Percentiles rank a stretch among this genome's conserved stretches.
Evolutionary conservation across 305 asterid genomes (phyloP).

Genomic region (Rubia peregrina): DNA sequence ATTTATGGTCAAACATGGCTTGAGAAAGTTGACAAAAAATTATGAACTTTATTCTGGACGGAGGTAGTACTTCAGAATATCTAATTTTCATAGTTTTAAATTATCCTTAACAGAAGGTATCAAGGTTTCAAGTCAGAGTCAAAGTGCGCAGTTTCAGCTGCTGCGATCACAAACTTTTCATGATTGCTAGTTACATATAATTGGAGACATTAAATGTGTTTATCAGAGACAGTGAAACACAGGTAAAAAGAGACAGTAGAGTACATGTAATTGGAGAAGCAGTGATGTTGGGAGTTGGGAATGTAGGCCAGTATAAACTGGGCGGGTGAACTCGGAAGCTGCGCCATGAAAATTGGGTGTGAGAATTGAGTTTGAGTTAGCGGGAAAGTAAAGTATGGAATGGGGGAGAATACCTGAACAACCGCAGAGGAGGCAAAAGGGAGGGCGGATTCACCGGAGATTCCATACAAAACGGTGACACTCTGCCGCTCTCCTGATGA

Average conservation of each 20-base stretch:
- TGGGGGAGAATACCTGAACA: conserved; percentile 48
- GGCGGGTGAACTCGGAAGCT: conserved; percentile 45
- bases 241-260: conserved; percentile 8
- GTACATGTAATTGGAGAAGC: conserved; percentile 79
- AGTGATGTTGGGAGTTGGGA: conserved; percentile 38
- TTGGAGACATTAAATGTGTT: not conserved
- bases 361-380: not conserved
- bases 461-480: conserved; percentile 46
- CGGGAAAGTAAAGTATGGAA: not conserved
- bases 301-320: conserved; percentile 52
- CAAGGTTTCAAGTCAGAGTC: not conserved
- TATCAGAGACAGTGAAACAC: not conserved
- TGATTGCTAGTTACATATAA: too few species aligned
- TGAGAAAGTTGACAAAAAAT: too few species aligned
- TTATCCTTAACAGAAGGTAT: too few species aligned
- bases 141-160: not conserved
- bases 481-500: conserved; percentile 4
- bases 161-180: not conserved
- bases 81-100: not conserved
- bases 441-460: conserved; percentile 60
- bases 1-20: too few species aligned
- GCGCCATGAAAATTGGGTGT: conserved; percentile 8
- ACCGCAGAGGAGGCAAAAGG: conserved; percentile 73
- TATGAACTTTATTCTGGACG: too few species aligned
- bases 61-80: not conserved